Evolutionary conservation across 192 early-diverging fungal genomes (phyloP).

Genomic region (Mortierella hygrophila): DNA sequence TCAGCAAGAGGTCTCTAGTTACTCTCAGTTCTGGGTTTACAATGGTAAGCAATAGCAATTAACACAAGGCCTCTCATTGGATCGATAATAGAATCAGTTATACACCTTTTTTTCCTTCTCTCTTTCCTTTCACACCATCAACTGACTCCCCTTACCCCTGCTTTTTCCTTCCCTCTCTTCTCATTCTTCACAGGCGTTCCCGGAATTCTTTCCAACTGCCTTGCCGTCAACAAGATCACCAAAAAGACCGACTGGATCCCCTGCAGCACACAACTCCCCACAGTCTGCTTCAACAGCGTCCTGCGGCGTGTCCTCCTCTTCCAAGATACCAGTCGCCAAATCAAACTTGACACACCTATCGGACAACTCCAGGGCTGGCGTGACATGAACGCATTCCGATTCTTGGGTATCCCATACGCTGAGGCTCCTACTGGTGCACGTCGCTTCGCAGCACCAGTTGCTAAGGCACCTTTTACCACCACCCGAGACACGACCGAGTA

Average conservation of each 20-base stretch:
- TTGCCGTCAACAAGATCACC: slow-evolving; percentile 32
- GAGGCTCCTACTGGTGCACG: slow-evolving; percentile 39
- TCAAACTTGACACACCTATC: slow-evolving; percentile 32
- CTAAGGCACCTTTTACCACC: slow-evolving; percentile 29
- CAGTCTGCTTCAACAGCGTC: slow-evolving; percentile 41
- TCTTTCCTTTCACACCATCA: no score
- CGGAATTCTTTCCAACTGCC: slow-evolving; percentile 23
- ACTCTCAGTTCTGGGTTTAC: slow-evolving; percentile 18
- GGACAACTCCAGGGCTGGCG: slow-evolving; percentile 50
- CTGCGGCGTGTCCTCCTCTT: slow-evolving; percentile 37
- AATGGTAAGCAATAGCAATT: background rate
- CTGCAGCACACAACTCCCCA: slow-evolving; percentile 28
- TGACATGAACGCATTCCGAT: slow-evolving; percentile 47
- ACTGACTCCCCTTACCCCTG: no score
- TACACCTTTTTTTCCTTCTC: no score
- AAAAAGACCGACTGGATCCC: slow-evolving; percentile 30
- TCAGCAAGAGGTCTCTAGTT: slow-evolving; percentile 4
- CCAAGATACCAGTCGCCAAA: slow-evolving; percentile 36
- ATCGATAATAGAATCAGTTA: no score
- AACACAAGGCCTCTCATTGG: no score
- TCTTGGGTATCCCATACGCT: slow-evolving; percentile 53
- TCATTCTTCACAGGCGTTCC: slow-evolving; percentile 10
- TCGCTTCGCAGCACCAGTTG: slow-evolving; percentile 37
- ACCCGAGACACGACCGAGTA: slow-evolving; percentile 16
- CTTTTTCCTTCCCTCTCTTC: background rate